Evolutionary conservation across 2,329 filamentous ascomycete genomes (phyloP), one percentile per base, ranked within the genome.

Genomic region (Alternaria gansuensis): DNA sequence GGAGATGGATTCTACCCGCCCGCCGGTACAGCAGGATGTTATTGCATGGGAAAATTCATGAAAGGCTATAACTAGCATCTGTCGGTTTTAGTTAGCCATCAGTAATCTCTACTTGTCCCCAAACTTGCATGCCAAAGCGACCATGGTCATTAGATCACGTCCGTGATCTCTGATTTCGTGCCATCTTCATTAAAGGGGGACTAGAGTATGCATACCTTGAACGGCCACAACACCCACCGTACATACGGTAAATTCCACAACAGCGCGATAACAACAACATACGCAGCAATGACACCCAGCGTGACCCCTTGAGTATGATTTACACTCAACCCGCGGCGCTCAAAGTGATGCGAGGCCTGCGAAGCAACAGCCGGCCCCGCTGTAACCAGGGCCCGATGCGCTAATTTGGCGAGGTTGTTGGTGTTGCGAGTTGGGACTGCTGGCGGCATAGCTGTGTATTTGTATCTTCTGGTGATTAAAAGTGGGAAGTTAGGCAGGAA

Each of bases 221-320:
- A 93, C 4, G 90, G 90, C 90, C 90, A 93, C 34, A 93, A 79
- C 1, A 89, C 82, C 83, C 87, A 89, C 55, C 86, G 83, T n/a
- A 93, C 78, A 75, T 91, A 92, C 1, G 90, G 90, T 1, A 93
- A 76, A 77, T 93, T 93, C 90, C 90, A 93, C 3, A 93, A 80
- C 40, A 93, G 81, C 4, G 89, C 90, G 64, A 93, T 93, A 45
- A 84, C 83, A 17, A 92, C 89, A 2, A 90, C 83, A 76, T 93
- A 93, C 34, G 82, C 88, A 8, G 78, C 88, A 67, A 93, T 91
- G 39, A 92, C 81, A 8, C 89, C 89, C 26, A 92, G 79, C 0
- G 90, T 92, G 9, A 92, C 83, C 52, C 83, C 82, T 69, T 93
- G 90, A 2, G 90, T 90, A 70, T 87, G 84, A 64, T 87, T 89